These are phyloP conservation scores for Coemansia sp. DNA, from an alignment of 192 early-diverging fungal species.

Conservation along the genomic window DNA sequence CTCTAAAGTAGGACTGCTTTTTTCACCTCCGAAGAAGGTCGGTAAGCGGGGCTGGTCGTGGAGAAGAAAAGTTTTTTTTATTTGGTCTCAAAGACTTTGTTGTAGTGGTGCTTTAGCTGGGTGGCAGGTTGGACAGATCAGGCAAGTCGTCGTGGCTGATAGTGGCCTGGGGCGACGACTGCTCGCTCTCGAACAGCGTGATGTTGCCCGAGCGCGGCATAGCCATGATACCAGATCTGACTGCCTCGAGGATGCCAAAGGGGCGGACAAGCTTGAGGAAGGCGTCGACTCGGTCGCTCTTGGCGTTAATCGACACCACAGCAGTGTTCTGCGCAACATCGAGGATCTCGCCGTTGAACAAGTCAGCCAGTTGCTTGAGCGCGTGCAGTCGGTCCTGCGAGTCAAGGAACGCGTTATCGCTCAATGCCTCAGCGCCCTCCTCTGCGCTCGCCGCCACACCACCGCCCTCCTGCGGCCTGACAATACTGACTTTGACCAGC, in stretches of 20 bases:
- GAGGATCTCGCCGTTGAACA: conserved; percentile 87
- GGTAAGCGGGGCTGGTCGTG: background rate
- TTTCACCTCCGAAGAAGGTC: background rate
- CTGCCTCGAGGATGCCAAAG: conserved; percentile 94
- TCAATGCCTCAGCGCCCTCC: conserved; percentile 11
- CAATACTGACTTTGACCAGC: conserved; percentile 90
- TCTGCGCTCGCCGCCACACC: conserved; percentile 5
- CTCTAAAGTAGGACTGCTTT: conserved; percentile 4
- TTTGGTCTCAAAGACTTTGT: background rate
- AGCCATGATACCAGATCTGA: conserved; percentile 94
- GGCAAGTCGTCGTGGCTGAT: conserved; percentile 63
- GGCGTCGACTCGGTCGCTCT: conserved; percentile 84
- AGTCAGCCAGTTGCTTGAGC: conserved; percentile 77
- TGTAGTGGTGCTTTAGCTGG: conserved; percentile 65
- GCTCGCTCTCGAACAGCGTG: conserved; percentile 73
- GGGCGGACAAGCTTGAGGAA: conserved; percentile 94
- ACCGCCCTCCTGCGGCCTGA: conserved; percentile 55
- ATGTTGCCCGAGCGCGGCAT: conserved; percentile 91
- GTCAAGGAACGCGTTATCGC: conserved; percentile 57
- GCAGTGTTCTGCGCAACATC: conserved; percentile 85
- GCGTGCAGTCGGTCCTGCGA: conserved; percentile 73
- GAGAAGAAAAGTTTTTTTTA: background rate
- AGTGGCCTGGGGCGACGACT: conserved; percentile 66
- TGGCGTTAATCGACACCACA: conserved; percentile 89
- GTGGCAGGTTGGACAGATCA: conserved; percentile 85